Conservation (phyloP, 257 asterid species). For the Handroanthus guayacan region DNA sequence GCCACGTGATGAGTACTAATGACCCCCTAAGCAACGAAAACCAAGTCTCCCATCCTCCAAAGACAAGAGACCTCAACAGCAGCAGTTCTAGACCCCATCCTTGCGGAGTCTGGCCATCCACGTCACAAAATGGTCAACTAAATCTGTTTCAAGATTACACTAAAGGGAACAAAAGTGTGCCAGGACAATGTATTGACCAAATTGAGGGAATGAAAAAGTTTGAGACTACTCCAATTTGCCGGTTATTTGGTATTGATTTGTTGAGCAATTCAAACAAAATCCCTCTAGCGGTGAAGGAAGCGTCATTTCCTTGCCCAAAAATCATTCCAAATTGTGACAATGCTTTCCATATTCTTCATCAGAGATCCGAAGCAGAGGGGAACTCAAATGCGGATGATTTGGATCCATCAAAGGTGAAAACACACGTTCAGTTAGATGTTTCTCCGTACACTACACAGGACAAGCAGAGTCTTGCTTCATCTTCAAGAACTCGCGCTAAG, state of each 20-base stretch:
- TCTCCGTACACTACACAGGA: slow-evolving; percentile 44
- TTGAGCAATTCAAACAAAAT: slow-evolving; percentile 49
- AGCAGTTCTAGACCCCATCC: slow-evolving; percentile 32
- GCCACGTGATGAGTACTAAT: slow-evolving; percentile 39
- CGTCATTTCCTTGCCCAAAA: slow-evolving; percentile 26
- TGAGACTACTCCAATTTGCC: slow-evolving; percentile 52
- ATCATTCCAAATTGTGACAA: slow-evolving; percentile 25
- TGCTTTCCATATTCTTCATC: not conserved
- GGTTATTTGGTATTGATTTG: slow-evolving; percentile 79
- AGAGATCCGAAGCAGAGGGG: slow-evolving; percentile 41
- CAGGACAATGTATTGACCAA: slow-evolving; percentile 44
- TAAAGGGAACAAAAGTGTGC: slow-evolving; percentile 46
- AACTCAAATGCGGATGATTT: slow-evolving; percentile 31
- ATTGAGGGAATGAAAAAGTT: slow-evolving; percentile 43
- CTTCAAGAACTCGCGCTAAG: slow-evolving; percentile 82
- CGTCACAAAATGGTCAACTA: slow-evolving; percentile 44
- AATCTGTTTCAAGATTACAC: slow-evolving; percentile 48
- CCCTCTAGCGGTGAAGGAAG: slow-evolving; percentile 41
- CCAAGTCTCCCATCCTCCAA: slow-evolving; percentile 55
- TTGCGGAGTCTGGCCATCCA: slow-evolving; percentile 47
- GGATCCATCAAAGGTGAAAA: slow-evolving; percentile 49
- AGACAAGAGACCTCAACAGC: slow-evolving; percentile 40
- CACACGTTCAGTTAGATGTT: slow-evolving; percentile 39
- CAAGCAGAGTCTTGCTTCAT: slow-evolving; percentile 42
- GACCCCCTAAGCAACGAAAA: slow-evolving; percentile 47